Base-by-base conservation (phyloP, 192 early-diverging fungal genomes). In the Chytriomyces confervae region DNA sequence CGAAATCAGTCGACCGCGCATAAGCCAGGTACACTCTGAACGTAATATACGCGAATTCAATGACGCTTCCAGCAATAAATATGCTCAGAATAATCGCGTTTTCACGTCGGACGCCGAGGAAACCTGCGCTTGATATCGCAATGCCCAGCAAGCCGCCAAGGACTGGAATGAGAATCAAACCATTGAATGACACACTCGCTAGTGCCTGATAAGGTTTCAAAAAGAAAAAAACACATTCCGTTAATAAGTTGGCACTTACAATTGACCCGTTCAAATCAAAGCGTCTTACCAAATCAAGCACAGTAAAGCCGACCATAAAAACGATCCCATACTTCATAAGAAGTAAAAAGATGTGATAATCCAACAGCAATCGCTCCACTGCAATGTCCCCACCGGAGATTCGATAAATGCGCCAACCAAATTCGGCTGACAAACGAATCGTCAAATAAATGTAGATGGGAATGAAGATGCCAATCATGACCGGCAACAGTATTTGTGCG, bases 51-150 rank as follows among this genome's bases (percentile, higher is more conserved):
- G 13, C 74, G 47, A 76, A 27, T 7, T 66, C 50, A 7, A 16
- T 1, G 4, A 48, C 11, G 27, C 64, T 50, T 49, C 62, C 74
- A 23, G 53, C 6, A 44, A 76, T 76, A 50, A 66, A 76, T 18
- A 76, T 9, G 36, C 36, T 36, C 36, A 36, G 36, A 36, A 36
- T 4, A 36, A 36, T 36, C 36, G 36, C 36, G 36, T 36, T 36
- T 76, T 76, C 74, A 18, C 36, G 48, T 13, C 74, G 74, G 6
- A 45, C 62, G 18, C 74, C 74, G 18, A 66, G 50, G 47, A 24
- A 76, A 18, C 74, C 74, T n/a, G 48, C 9, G 11, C 13, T 16
- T 48, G 74, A 50, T 10, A 66, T n/a, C 1, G 66, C 13, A 11
- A 66, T 16, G 20, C 62, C 74, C 6, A 76, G 43, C 8, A 66